A percentile compares a stretch with the other conserved stretches of the same genome.
Evolutionary conservation across 345 rosid genomes (phyloP).

Genomic region (Dipteronia sinensis): DNA sequence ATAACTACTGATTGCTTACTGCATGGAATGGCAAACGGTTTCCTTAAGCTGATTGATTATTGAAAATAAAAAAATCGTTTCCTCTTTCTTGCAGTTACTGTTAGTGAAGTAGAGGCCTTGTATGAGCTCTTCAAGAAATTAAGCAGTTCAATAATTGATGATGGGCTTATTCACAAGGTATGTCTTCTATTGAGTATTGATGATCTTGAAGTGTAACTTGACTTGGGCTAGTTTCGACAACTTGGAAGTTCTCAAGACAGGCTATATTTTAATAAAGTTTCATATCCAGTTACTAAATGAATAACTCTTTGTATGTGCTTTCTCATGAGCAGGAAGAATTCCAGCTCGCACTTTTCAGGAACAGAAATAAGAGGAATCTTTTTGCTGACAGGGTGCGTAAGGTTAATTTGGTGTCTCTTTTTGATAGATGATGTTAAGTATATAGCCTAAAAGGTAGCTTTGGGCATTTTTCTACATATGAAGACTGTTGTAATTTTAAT

Average conservation of each 20-base stretch:
- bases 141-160: constrained; percentile 80
- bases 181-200: background rate
- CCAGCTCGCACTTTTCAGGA: constrained; percentile 89
- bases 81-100: constrained; percentile 56
- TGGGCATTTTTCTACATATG: background rate
- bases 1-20: background rate
- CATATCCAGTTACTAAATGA: background rate
- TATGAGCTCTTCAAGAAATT: constrained; percentile 79
- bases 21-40: background rate
- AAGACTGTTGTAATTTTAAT: background rate
- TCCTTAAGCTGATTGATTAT: background rate
- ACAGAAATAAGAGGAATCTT: constrained; percentile 66
- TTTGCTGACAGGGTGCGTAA: constrained; percentile 81
- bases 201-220: background rate
- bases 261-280: background rate
- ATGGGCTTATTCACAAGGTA: constrained; percentile 94
- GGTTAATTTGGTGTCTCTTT: background rate
- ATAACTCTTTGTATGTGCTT: constrained; percentile 6
- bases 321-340: constrained; percentile 70
- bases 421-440: background rate
- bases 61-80: background rate
- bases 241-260: background rate
- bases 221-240: background rate
- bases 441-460: background rate
- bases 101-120: constrained; percentile 78